Evolutionary conservation across 2,329 filamentous ascomycete genomes (phyloP).

Genomic region (Pseudocercospora macadamiae): DNA sequence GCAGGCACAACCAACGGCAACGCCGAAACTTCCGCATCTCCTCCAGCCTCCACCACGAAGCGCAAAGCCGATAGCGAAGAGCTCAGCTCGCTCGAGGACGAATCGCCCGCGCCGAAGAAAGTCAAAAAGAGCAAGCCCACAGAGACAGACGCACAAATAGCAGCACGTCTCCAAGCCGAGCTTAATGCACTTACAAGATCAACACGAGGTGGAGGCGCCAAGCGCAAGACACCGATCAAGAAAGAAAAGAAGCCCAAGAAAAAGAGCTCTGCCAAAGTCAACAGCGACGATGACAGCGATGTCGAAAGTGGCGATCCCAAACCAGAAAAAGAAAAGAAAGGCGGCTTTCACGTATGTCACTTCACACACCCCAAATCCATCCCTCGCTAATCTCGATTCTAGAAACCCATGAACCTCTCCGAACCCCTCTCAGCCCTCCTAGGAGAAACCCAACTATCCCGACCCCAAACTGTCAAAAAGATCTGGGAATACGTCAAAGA

Average conservation of each 20-base stretch:
- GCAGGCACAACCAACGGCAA: constrained; percentile 26
- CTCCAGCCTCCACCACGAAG: constrained; percentile 42
- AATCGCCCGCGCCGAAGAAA: constrained; percentile 44
- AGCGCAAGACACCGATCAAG: constrained; percentile 58
- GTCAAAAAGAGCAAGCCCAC: constrained; percentile 64
- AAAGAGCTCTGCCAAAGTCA: constrained; percentile 71
- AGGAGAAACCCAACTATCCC: constrained; percentile 77
- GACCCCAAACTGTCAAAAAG: constrained; percentile 93
- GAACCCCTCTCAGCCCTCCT: constrained; percentile 69
- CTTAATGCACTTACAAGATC: constrained; percentile 74
- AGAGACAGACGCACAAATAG: constrained; percentile 81
- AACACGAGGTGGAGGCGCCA: constrained; percentile 69
- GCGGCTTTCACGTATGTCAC: constrained; percentile 77
- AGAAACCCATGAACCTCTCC: constrained; percentile 77
- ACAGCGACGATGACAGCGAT: constrained; percentile 79
- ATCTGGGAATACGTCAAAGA: constrained; percentile 95
- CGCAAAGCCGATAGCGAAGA: constrained; percentile 46
- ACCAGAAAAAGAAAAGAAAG: constrained; percentile 71
- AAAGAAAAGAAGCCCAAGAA: constrained; percentile 68
- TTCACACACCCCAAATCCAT: too few relatives aligned
- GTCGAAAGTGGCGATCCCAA: constrained; percentile 49
- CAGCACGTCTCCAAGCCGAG: constrained; percentile 86
- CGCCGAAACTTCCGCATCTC: constrained; percentile 16
- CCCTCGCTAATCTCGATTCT: too few relatives aligned
- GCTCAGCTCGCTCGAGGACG: constrained; percentile 45